Base-by-base conservation (phyloP, 805 yeast species). In the Wickerhamiella domercqiae region DNA sequence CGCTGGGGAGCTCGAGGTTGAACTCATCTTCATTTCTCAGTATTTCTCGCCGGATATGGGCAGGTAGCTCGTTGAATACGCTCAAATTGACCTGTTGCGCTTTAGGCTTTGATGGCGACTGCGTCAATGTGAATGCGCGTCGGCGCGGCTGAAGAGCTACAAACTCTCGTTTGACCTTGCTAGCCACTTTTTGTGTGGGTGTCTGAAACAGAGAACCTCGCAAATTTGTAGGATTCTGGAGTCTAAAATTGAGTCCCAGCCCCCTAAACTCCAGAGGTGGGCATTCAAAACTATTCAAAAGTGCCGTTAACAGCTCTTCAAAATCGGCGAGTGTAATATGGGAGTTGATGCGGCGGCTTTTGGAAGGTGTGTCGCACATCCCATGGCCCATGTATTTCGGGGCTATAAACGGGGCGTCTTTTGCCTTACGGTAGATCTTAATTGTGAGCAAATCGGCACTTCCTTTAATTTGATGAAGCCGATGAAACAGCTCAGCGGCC, bases 361-460 rank as follows among this genome's bases (percentile, higher is more conserved):
- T 74, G 31, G 75, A 71, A 9, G 67, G 57, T 24, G 75, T 61
- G 36, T 75, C 82, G 55, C 94, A 82, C 11, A 53, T 53, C 0
- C 98, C 97, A 73, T 78, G 72, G 0, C 98, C 98, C 50, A 90
- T 45, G 54, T 62, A 76, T 51, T 87, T 90, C 1, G 78, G 68
- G 0, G 96, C 81, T 15, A 72, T 71, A 2, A 76, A 53, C 0
- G 93, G 86, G 0, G 93, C 93, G 39, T 63, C 66, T 2, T 62
- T 59, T 2, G 78, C 71, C 33, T 93, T 60, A 39, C 64, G 63
- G 38, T 84, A 75, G 3, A 86, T 47, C 47, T 76, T 78, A 29
- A 86, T 56, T 59, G 66, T 0, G 75, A 62, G 0, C n/a, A 24
- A 4, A 7, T 45, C 44, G 13, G 32, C n/a, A 4, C 2, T 14